Evolutionary conservation across 148 eudicot genomes (phyloP).

Genomic region (Vaccinium vitisidaea): DNA sequence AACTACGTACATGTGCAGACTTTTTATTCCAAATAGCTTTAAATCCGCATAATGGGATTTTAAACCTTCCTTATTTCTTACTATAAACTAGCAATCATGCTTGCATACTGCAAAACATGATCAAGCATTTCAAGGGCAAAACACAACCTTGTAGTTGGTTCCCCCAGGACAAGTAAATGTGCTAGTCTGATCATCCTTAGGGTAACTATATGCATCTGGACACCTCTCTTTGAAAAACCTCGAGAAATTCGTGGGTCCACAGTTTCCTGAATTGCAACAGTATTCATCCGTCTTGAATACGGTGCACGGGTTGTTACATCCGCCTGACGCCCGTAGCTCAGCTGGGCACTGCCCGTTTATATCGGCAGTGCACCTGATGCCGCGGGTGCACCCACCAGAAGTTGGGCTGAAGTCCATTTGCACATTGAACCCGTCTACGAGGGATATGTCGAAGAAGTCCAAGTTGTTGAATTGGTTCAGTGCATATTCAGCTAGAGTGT

Average conservation of each 20-base stretch:
- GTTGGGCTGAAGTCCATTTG: slow-evolving; percentile 34
- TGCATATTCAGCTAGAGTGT: slow-evolving; percentile 47
- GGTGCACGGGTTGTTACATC: slow-evolving; percentile 51
- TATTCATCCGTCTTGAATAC: slow-evolving; percentile 35
- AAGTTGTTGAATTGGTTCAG: slow-evolving; percentile 31
- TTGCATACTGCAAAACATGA: too few species aligned
- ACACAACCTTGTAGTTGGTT: slow-evolving; percentile 42
- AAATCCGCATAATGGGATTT: not conserved
- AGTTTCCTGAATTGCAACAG: slow-evolving; percentile 34
- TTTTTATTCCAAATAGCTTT: not conserved
- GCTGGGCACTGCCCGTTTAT: slow-evolving; percentile 34
- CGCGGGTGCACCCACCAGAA: slow-evolving; percentile 10
- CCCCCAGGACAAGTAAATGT: slow-evolving; percentile 43
- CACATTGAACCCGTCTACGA: slow-evolving; percentile 11
- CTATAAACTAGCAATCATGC: too few species aligned
- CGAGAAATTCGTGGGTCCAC: slow-evolving; percentile 33
- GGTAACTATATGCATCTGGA: slow-evolving; percentile 38
- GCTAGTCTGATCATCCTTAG: slow-evolving; percentile 42
- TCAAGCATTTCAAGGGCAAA: slow-evolving; percentile 30
- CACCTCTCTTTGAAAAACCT: slow-evolving; percentile 41
- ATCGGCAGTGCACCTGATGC: slow-evolving; percentile 17
- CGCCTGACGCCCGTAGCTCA: slow-evolving; percentile 24
- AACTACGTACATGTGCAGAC: not conserved
- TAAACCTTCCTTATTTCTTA: not conserved
- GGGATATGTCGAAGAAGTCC: slow-evolving; percentile 59